phyloP scores from a whole-genome alignment of 2,329 filamentous ascomycete genomes.

The Botryosphaeria dothidea region DNA sequence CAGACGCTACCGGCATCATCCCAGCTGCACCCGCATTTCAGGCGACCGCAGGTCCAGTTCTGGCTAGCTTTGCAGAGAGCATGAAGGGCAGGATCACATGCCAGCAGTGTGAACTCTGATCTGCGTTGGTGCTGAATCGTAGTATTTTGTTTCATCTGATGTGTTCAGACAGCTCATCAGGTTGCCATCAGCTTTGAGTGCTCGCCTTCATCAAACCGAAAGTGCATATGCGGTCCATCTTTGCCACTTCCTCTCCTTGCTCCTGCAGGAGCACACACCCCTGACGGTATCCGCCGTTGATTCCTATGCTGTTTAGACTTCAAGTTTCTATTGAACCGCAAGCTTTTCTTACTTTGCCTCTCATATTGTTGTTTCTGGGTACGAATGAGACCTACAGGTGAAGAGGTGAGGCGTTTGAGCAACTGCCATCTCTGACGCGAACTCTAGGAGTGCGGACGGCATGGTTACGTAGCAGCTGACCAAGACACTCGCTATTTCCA shows the following conservation, averaged over 20 bases:
- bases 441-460: too few species aligned
- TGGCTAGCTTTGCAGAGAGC: not conserved
- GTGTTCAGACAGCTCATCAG: not conserved
- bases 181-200: not conserved
- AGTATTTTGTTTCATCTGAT: not conserved
- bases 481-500: too few species aligned
- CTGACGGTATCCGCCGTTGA: not conserved
- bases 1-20: not conserved
- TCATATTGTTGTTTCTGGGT: too few species aligned
- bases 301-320: not conserved
- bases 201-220: not conserved
- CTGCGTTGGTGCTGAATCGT: not conserved
- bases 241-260: not conserved
- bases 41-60: not conserved
- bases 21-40: slow-evolving; percentile 1
- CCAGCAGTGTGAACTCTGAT: not conserved
- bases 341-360: too few species aligned
- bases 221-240: not conserved
- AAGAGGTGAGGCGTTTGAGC: too few species aligned
- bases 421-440: too few species aligned
- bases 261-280: not conserved
- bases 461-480: too few species aligned
- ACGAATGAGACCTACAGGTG: too few species aligned
- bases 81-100: not conserved
- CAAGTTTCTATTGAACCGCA: not conserved